phyloP scores from a whole-genome alignment of 2,329 filamentous ascomycete genomes.

The Venturia asperata region DNA sequence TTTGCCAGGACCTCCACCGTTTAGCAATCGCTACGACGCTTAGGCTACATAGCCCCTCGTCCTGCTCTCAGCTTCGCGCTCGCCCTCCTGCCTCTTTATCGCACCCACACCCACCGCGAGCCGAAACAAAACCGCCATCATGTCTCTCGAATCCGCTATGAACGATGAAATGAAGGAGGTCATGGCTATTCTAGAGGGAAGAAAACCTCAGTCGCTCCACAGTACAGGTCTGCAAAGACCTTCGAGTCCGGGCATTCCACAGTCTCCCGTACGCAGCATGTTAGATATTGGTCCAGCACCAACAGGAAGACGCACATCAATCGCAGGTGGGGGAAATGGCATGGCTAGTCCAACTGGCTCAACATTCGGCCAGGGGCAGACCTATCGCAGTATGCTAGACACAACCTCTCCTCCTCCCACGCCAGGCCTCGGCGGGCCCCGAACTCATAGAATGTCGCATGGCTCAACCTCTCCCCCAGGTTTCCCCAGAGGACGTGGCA shows the following conservation, averaged over 20 bases:
- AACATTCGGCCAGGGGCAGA: slow-evolving; percentile 19
- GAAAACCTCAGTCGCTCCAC: slow-evolving; percentile 25
- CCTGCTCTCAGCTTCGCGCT: neutral
- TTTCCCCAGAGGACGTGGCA: slow-evolving; percentile 28
- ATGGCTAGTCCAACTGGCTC: slow-evolving; percentile 27
- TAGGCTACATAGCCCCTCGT: neutral
- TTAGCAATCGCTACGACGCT: neutral
- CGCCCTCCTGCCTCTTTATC: neutral
- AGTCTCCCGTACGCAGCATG: slow-evolving; percentile 62
- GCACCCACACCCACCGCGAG: neutral
- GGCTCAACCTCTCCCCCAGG: slow-evolving; percentile 28
- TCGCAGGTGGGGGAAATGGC: slow-evolving; percentile 33
- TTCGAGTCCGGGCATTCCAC: slow-evolving; percentile 41
- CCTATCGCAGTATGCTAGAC: slow-evolving; percentile 34
- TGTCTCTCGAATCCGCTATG: slow-evolving; percentile 70
- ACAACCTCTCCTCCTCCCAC: slow-evolving; percentile 18
- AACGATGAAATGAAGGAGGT: slow-evolving; percentile 73
- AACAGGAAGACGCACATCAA: slow-evolving; percentile 28
- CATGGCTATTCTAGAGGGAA: slow-evolving; percentile 58
- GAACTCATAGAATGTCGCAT: slow-evolving; percentile 7
- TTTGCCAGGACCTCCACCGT: neutral
- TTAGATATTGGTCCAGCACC: slow-evolving; percentile 29
- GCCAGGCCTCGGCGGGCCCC: neutral
- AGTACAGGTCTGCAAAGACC: slow-evolving; percentile 39
- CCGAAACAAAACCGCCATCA: slow-evolving; percentile 28